Evolutionary conservation across 2,329 filamentous ascomycete species (phyloP).

Genomic region (Trichoderma citrinoviride): DNA sequence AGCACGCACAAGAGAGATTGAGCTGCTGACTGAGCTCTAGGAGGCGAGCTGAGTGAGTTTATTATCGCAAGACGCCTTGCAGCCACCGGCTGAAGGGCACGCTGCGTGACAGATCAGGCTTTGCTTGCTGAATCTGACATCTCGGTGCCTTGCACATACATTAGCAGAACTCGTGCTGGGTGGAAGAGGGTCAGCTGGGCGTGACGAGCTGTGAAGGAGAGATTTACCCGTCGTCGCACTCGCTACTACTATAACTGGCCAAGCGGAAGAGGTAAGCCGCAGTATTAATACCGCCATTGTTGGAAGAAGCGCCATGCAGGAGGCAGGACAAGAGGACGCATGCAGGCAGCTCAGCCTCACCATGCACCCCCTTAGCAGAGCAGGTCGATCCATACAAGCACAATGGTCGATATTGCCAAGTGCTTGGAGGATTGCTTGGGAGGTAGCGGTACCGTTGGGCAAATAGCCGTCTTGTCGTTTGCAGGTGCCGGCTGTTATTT

Average conservation of each 20-base stretch:
- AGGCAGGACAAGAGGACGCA: too few species aligned
- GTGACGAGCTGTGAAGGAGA: background rate
- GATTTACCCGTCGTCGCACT: constrained; percentile 5
- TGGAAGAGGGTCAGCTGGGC: constrained; percentile 5
- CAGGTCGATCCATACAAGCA: background rate
- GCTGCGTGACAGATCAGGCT: background rate
- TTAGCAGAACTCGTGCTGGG: too few species aligned
- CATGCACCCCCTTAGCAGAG: background rate
- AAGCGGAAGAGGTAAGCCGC: too few species aligned
- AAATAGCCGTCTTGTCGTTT: constrained; percentile 8
- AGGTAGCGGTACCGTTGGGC: background rate
- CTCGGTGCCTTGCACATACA: background rate
- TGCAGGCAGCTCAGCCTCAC: constrained; percentile 2
- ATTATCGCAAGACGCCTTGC: background rate
- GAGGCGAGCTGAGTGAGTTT: background rate
- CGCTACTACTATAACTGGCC: background rate
- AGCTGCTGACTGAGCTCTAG: constrained; percentile 2
- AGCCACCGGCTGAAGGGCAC: background rate
- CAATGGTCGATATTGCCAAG: background rate
- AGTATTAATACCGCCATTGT: too few species aligned
- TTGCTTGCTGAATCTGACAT: background rate
- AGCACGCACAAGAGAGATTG: background rate
- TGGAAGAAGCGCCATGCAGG: too few species aligned
- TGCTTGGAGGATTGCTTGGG: background rate
- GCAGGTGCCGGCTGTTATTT: background rate